A percentile compares a stretch with the other conserved stretches of the same genome.
phyloP scores from a whole-genome alignment of 345 rosid genomes.

The Anacardium occidentale region DNA sequence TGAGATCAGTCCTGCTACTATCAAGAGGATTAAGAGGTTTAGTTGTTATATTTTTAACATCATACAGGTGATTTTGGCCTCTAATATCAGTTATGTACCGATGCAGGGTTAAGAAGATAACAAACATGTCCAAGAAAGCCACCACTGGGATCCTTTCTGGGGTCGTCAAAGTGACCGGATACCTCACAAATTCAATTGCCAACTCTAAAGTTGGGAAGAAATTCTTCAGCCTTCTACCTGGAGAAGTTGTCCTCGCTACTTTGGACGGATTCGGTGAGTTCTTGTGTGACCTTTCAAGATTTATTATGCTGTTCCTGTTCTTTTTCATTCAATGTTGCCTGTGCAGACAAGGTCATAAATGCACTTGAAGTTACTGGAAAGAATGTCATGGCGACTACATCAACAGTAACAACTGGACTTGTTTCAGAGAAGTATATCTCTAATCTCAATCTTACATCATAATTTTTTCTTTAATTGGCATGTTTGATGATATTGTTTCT shows the following conservation, averaged over 20 bases:
- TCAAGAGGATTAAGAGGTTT: conserved; percentile 78
- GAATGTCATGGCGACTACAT: conserved; percentile 85
- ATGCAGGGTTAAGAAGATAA: conserved; percentile 79
- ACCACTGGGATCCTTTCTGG: conserved; percentile 78
- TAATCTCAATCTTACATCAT: too few species aligned
- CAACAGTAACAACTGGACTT: conserved; percentile 79
- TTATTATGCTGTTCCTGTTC: not conserved
- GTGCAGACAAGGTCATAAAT: conserved; percentile 72
- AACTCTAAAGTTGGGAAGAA: conserved; percentile 87
- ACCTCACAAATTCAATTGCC: conserved; percentile 67
- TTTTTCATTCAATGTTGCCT: not conserved
- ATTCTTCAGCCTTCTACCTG: conserved; percentile 77
- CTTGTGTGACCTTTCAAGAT: not conserved
- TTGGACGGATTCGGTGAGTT: conserved; percentile 95
- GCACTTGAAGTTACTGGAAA: conserved; percentile 91
- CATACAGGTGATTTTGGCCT: not conserved
- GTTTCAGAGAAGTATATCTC: conserved; percentile 62
- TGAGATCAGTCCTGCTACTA: conserved; percentile 57
- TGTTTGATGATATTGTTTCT: not conserved
- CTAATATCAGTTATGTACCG: not conserved
- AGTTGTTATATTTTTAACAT: not conserved
- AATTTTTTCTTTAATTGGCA: not conserved
- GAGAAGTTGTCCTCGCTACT: conserved; percentile 87
- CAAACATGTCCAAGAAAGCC: conserved; percentile 77
- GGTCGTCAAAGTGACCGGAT: conserved; percentile 75